Base-by-base conservation (phyloP, 306 rosid genomes). In the Cyclanthera cordifolia region DNA sequence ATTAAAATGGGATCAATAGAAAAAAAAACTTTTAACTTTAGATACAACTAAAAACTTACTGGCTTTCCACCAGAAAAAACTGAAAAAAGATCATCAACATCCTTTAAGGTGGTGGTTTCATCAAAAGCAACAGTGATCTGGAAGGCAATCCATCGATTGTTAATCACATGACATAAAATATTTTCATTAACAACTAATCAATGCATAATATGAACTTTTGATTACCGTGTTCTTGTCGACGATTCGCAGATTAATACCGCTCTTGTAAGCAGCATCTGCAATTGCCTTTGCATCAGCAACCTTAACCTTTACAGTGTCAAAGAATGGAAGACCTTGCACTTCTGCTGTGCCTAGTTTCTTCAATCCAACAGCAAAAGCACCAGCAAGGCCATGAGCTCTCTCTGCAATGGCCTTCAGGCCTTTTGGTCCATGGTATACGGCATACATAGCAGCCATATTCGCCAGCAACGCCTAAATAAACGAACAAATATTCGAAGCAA, bases 401-500 rank as follows among this genome's bases (percentile, higher is more conserved):
- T 86, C 83, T 5, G 85, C 89, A 21, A 94, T 94, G 71, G 78
- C 67, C 71, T 94, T 90, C 74, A 94, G 96, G 69, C 99, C 99
- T 79, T 82, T 90, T 14, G 99, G 97, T 80, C 99, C 99, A 70
- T 94, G 99, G 77, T 94, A 94, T 54, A 94, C 97, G 23, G 99
- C 99, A 74, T 75, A 94, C 99, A 94, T 88, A 67, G 99, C 97
- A 78, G 99, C 92, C 99, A 94, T 94, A 85, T 94, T 94, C 72
- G 99, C 99, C 76, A 94, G 97, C 65, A 94, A 78, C 15, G 99
- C 99, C 99, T 94, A 70, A 16, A 73, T 13, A 73, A 80, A 67
- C 15, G 32, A 75, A 28, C 20, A 23, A 20, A 19, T 25, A 25
- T 70, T 73, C 28, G 16, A 48, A 76, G 76, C 58, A 57, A 74